Evolutionary conservation across 2,329 filamentous ascomycete species (phyloP), one percentile per base, ranked within the genome.

Genomic region (Elsinoe necatrix): DNA sequence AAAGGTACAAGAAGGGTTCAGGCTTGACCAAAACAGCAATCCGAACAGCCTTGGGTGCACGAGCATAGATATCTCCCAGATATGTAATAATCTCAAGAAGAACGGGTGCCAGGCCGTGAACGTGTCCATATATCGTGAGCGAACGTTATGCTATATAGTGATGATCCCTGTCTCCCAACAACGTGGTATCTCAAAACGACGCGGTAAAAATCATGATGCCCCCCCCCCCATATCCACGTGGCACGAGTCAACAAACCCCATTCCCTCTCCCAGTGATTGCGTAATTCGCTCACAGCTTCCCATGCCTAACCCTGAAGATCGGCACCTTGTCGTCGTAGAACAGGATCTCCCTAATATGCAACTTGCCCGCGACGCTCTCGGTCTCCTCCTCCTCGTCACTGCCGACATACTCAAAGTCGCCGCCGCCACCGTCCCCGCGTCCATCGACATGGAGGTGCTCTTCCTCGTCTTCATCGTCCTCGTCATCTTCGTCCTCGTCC

Each of bases 271-370:
- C 41, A 9, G 18, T 23, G 1, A 2, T 6, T 20, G 5, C n/a
- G n/a, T n/a, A n/a, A n/a, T 9, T 18, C 9, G 8, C 42, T 45
- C 54, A 73, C 52, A 73, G 60, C 61, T 64, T 66, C 55, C 80
- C 83, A 70, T 88, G 84, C 59, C 87, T 79, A 29, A 86, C 85
- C 68, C 85, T 87, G 72, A 92, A 92, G 58, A 92, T 84, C 25
- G 85, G 83, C 55, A 89, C 82, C 70, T 89, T 88, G 67, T 92
- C 87, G 67, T 92, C 88, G 65, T 89, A 91, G 69, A 89, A 92
- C 60, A 91, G 70, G 61, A 93, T 92, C 73, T 92, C 87, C 60
- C 86, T 76, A 62, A 92, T 73, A 56, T 82, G 78, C 59, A 91
- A 76, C 63, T 78, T 73, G 27, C 71, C 67, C 4, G 64, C 63